Evolutionary conservation across 2,329 filamentous ascomycete genomes (phyloP).

Genomic region (Colletotrichum ledebouriae): DNA sequence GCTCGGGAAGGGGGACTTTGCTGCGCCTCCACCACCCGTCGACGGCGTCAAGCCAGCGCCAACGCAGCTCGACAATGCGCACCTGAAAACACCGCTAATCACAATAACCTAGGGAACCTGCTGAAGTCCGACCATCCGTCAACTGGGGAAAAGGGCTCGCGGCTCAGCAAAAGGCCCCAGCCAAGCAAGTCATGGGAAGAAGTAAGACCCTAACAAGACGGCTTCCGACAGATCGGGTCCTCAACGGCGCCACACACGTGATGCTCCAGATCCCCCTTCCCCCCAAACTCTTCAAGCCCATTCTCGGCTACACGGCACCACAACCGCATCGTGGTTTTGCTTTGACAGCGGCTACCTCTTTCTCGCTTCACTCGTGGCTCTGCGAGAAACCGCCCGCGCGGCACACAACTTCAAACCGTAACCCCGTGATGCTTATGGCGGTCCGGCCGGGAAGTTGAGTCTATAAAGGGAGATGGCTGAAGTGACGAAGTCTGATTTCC

Average conservation of each 20-base stretch:
- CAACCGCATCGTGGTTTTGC: not conserved
- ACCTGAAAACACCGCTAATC: constrained; percentile 31
- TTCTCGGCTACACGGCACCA: constrained; percentile 7
- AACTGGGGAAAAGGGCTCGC: not conserved
- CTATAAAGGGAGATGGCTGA: not conserved
- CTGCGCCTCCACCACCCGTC: constrained; percentile 34
- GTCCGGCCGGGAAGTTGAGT: no score
- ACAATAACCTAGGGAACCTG: not conserved
- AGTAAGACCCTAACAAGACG: constrained; percentile 1
- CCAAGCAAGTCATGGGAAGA: constrained; percentile 6
- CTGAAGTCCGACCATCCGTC: constrained; percentile 24
- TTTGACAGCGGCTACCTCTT: not conserved
- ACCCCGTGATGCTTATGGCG: not conserved
- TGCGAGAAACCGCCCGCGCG: not conserved
- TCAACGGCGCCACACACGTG: constrained; percentile 16
- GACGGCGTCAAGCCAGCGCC: constrained; percentile 21
- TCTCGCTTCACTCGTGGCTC: no score
- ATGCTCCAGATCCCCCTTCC: not conserved
- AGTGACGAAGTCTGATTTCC: not conserved
- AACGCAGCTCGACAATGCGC: constrained; percentile 18
- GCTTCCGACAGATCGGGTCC: constrained; percentile 1
- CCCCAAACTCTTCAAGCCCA: no score
- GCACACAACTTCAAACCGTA: not conserved
- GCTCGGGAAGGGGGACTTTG: constrained; percentile 8
- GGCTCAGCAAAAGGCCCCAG: not conserved